A percentile compares a stretch with the other conserved stretches of the same genome.
Conservation (phyloP, 257 asterid species). For the Gynochthodes officinalis region DNA sequence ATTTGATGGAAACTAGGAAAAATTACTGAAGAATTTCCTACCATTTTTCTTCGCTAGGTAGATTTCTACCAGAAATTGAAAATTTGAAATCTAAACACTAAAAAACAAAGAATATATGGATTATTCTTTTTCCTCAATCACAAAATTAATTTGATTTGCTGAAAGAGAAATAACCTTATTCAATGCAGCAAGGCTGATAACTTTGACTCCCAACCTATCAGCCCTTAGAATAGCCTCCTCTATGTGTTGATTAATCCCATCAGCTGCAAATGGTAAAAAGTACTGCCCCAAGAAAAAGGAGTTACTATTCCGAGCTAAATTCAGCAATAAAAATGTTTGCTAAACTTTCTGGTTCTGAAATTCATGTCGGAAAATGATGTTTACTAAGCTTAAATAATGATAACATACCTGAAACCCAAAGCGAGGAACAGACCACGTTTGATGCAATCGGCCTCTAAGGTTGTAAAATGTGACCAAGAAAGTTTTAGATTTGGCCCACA, state of each 20-base stretch:
- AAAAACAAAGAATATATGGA: background rate
- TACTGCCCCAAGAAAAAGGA: constrained; percentile 43
- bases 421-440: constrained; percentile 90
- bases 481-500: constrained; percentile 88
- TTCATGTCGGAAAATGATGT: background rate
- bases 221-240: constrained; percentile 92
- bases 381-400: too few relatives aligned
- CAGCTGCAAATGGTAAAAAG: constrained; percentile 80
- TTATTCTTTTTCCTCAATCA: background rate
- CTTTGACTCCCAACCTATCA: constrained; percentile 80
- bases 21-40: background rate
- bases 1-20: background rate
- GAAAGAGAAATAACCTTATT: constrained; percentile 60
- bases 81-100: background rate
- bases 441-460: constrained; percentile 64
- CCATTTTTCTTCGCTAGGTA: background rate
- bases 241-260: constrained; percentile 73
- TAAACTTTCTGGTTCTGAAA: background rate
- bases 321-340: background rate
- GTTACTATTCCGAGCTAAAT: background rate
- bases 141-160: background rate
- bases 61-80: background rate
- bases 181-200: constrained; percentile 92
- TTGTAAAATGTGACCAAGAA: constrained; percentile 65
- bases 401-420: constrained; percentile 80